These are phyloP conservation scores for Albizia julibrissin DNA, from an alignment of 306 rosid species.

Conservation along the genomic window DNA sequence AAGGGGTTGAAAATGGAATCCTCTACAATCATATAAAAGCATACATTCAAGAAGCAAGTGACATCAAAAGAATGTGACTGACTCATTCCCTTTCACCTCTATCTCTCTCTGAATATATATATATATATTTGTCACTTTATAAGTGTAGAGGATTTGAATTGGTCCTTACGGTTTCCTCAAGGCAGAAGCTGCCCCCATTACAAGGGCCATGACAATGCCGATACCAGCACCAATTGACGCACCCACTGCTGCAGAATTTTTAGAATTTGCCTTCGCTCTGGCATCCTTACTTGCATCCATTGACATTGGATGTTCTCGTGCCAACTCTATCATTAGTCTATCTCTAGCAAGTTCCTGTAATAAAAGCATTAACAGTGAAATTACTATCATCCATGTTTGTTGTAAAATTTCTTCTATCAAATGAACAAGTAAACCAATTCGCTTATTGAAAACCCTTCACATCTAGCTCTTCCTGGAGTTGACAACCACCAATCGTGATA, in stretches of 20 bases:
- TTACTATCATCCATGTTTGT: background rate
- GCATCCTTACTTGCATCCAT: conserved; percentile 49
- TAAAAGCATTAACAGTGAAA: conserved; percentile 7
- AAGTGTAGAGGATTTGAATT: background rate
- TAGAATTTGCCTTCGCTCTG: conserved; percentile 62
- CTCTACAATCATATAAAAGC: background rate
- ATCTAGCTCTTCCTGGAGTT: background rate
- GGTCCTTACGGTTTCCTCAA: conserved; percentile 79
- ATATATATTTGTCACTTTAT: background rate
- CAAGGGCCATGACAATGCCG: conserved; percentile 84
- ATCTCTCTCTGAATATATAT: background rate
- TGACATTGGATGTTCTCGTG: conserved; percentile 60
- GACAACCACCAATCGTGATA: background rate
- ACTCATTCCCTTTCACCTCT: background rate
- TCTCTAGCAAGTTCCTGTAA: conserved; percentile 78
- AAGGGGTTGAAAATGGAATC: background rate
- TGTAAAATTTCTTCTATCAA: background rate
- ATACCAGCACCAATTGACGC: conserved; percentile 94
- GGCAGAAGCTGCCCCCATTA: conserved; percentile 99
- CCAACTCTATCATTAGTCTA: conserved; percentile 70
- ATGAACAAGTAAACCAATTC: background rate
- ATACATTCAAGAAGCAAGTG: background rate
- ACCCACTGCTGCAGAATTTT: conserved; percentile 83
- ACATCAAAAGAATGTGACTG: background rate
- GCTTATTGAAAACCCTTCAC: background rate